Evolutionary conservation across 2,329 filamentous ascomycete genomes (phyloP), one percentile per base, ranked within the genome.

Genomic region (Berkeleyomyces rouxiae): DNA sequence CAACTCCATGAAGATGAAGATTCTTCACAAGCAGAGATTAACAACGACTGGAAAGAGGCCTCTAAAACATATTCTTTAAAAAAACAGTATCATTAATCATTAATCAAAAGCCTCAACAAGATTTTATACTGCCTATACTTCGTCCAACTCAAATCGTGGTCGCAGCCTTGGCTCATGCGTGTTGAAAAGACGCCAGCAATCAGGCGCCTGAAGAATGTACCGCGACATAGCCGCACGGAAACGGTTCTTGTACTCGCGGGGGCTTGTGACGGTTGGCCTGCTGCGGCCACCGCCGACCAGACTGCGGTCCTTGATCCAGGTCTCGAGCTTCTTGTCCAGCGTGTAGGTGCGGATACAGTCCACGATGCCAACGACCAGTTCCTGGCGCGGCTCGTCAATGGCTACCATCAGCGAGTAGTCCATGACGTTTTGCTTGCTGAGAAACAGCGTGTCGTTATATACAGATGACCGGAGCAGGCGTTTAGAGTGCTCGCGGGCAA

Each of bases 301-400:
- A 0, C 88, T 93, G 46, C 92, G 87, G 70, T 97, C 91, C 74
- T 99, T 99, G 80, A 99, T 96, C 93, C 93, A 99, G 62, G 87
- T 93, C 76, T 99, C 93, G n/a, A 99, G 82, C 72, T 96, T 96
- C 79, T 99, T 99, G 77, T 99, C 93, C 90, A 93, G 99, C 0
- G 93, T 99, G 71, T 97, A 99, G 0, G 93, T 99, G 62, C 93
- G 84, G 67, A 99, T 97, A 72, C 93, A 97, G 72, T 99, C 92
- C 67, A 99, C 97, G 69, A 99, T 97, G 3, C 93, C 93, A 1
- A 99, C 91, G 11, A 97, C 90, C 11, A 99, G 82, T 74, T 99
- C 92, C 69, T 92, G 91, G 66, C 84, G 82, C 44, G 80, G 79
- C 71, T 96, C 93, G 69, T 99, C 92, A 53, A 99, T 95, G 0